Percentiles rank a stretch among this genome's conserved stretches.
Conservation (phyloP, 2,329 filamentous ascomycete genomes). For the Tolypocladium album region DNA sequence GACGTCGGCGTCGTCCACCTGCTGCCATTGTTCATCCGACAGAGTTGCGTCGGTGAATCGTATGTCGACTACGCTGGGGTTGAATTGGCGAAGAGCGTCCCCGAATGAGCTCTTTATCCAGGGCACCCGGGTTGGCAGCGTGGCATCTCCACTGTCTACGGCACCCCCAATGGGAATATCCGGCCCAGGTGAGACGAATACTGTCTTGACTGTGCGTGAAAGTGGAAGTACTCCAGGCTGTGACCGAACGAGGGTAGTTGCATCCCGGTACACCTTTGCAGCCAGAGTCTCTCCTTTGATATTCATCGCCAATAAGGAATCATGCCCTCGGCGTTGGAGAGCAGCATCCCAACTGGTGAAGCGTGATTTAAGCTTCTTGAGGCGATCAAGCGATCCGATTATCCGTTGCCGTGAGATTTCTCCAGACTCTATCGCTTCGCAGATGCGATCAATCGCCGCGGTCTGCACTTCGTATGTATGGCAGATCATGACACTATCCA, state of each 20-base stretch:
- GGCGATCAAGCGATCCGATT: constrained; percentile 8
- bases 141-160: constrained; percentile 9
- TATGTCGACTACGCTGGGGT: constrained; percentile 7
- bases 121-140: constrained; percentile 12
- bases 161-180: constrained; percentile 13
- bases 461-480: constrained; percentile 14
- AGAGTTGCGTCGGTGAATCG: constrained; percentile 10
- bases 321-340: constrained; percentile 2
- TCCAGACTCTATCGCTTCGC: constrained; percentile 7
- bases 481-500: constrained; percentile 17
- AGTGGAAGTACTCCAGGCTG: constrained; percentile 8
- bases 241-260: constrained; percentile 10
- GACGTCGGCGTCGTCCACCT: constrained; percentile 9
- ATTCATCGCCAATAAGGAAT: constrained; percentile 7
- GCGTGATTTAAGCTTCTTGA: constrained; percentile 8
- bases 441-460: constrained; percentile 12
- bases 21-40: constrained; percentile 7
- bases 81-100: constrained; percentile 8
- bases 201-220: constrained; percentile 6
- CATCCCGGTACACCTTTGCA: constrained; percentile 8
- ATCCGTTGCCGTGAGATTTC: constrained; percentile 7
- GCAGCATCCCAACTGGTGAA: constrained; percentile 13
- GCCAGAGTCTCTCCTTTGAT: constrained; percentile 7
- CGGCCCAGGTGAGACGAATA: constrained; percentile 13
- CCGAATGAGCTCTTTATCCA: constrained; percentile 12